Evolutionary conservation across 352 stramenopile species (phyloP).

Genomic region (Hyaloperonospora brassicae): DNA sequence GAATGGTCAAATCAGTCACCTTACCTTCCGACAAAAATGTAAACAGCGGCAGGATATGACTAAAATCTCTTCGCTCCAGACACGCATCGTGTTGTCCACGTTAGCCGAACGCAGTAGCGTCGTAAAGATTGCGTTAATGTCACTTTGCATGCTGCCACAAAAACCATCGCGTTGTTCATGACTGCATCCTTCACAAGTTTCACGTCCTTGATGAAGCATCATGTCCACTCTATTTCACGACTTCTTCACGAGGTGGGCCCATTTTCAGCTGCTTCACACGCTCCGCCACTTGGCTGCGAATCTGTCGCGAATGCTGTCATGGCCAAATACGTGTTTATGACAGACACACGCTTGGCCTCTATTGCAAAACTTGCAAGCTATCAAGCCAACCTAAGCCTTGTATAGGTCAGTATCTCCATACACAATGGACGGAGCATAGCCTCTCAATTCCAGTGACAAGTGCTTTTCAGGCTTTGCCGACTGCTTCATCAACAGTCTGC

Average conservation of each 20-base stretch:
- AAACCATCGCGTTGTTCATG: conserved; percentile 80
- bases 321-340: conserved; percentile 91
- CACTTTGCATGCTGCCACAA: conserved; percentile 76
- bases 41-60: conserved; percentile 89
- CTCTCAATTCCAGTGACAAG: conserved; percentile 85
- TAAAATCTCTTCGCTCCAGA: conserved; percentile 95
- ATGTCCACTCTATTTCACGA: conserved; percentile 79
- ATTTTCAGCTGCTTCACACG: conserved; percentile 81
- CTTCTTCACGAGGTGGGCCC: conserved; percentile 73
- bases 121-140: conserved; percentile 88
- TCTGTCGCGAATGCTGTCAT: conserved; percentile 88
- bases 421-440: conserved; percentile 93
- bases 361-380: conserved; percentile 86
- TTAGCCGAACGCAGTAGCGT: conserved; percentile 92
- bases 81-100: conserved; percentile 78
- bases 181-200: conserved; percentile 86
- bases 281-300: conserved; percentile 84
- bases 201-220: conserved; percentile 84
- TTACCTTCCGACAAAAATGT: conserved; percentile 93
- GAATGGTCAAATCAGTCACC: conserved; percentile 92
- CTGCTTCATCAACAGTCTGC: conserved; percentile 74
- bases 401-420: conserved; percentile 86
- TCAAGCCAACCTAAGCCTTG: conserved; percentile 75
- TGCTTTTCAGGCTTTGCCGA: conserved; percentile 81
- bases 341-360: conserved; percentile 86